A percentile compares a stretch with the other conserved stretches of the same genome.
Evolutionary conservation across 371 early-diverging fungal species (phyloP).

Genomic region (Chytridium lagenaria): DNA sequence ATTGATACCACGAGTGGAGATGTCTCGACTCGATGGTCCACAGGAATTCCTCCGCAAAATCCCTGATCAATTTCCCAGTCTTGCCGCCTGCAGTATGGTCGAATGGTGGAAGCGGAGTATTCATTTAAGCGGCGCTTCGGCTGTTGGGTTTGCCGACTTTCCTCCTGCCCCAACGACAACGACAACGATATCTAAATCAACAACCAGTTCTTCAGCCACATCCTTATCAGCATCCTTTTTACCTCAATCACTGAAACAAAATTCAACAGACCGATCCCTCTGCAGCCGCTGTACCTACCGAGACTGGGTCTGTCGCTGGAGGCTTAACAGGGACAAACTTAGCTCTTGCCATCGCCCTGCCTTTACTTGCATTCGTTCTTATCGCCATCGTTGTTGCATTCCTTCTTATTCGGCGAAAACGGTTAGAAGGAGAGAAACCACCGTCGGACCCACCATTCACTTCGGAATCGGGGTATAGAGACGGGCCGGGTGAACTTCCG

Average conservation of each 20-base stretch:
- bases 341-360: not conserved
- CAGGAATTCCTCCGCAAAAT: not conserved
- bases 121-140: conserved; percentile 9
- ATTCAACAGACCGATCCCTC: too few relatives aligned
- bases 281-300: not conserved
- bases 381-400: not conserved
- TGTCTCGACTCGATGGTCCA: not conserved
- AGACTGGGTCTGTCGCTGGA: not conserved
- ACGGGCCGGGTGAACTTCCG: not conserved
- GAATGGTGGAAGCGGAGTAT: not conserved
- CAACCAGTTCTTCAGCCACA: not conserved
- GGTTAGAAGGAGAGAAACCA: conserved; percentile 1
- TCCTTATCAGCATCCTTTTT: not conserved
- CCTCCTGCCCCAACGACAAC: not conserved
- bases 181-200: not conserved
- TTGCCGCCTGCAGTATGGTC: conserved; percentile 4
- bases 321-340: conserved; percentile 5
- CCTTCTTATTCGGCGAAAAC: not conserved
- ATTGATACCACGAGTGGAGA: too few relatives aligned
- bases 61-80: not conserved
- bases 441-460: conserved; percentile 1
- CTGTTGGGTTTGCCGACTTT: conserved; percentile 4
- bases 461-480: not conserved
- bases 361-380: not conserved
- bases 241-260: not conserved